Evolutionary conservation across 1,139 yeast species (phyloP).

Genomic region (Geotrichum candidum): DNA sequence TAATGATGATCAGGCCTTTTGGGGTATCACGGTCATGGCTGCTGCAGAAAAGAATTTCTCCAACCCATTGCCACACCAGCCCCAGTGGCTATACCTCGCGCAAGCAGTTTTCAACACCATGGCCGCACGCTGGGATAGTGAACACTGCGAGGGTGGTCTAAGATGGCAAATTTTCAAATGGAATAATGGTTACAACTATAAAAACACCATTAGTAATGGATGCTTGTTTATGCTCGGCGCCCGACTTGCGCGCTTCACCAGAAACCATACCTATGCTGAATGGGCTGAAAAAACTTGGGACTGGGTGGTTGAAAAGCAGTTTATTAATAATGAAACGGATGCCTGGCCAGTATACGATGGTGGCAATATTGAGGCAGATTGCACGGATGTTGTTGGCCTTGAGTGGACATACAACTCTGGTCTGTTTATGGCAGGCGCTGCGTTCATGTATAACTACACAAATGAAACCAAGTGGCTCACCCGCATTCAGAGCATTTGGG

Average conservation of each 20-base stretch:
- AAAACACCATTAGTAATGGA: conserved; percentile 86
- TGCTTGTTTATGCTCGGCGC: conserved; percentile 86
- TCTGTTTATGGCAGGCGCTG: conserved; percentile 69
- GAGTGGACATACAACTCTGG: conserved; percentile 93
- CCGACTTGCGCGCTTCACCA: conserved; percentile 74
- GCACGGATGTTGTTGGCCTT: conserved; percentile 50
- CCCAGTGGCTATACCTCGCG: conserved; percentile 65
- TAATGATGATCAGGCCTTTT: conserved; percentile 87
- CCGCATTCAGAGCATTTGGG: conserved; percentile 38
- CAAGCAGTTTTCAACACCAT: conserved; percentile 85
- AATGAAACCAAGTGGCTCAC: conserved; percentile 60
- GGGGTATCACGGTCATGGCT: conserved; percentile 80
- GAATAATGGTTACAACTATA: conserved; percentile 91
- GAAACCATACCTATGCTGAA: conserved; percentile 63
- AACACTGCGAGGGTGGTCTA: conserved; percentile 75
- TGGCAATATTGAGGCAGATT: conserved; percentile 56
- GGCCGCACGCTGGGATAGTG: conserved; percentile 80
- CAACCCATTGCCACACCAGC: conserved; percentile 48
- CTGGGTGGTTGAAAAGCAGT: conserved; percentile 65
- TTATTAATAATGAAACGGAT: conserved; percentile 43
- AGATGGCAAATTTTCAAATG: conserved; percentile 96
- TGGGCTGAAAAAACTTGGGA: conserved; percentile 78
- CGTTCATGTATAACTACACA: conserved; percentile 73
- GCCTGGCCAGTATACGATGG: conserved; percentile 66
- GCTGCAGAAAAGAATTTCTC: conserved; percentile 79